Base-by-base conservation (phyloP, 2,329 filamentous ascomycete genomes). In the Emmonsia crescens region DNA sequence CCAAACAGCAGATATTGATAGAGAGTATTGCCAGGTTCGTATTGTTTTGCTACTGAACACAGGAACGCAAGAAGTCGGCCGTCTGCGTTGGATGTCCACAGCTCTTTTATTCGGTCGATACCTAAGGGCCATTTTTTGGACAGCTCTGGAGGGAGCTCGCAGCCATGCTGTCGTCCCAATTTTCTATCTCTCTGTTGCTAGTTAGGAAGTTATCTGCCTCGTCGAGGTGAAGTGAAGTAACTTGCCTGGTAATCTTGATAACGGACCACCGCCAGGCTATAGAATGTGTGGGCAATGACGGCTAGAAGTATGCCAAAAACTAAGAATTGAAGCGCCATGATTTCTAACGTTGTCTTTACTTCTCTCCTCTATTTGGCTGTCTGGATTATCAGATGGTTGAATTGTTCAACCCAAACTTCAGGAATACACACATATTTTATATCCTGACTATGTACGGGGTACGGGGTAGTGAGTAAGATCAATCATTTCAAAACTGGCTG, bases 41-140 rank as follows among this genome's bases (percentile, higher is more conserved):
- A 68, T n/a, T 62, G 62, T 29, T 67, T 61, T 16, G 65, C 65
- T 27, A 67, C 38, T 33, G 46, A 60, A 40, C 65, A 67, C 27
- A 67, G 49, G 51, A 61, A 65, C 2, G 57, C 59, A 16, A 64
- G 61, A 49, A 65, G 64, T 14, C 48, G 57, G n/a, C 64, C 64
- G 6, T 65, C 60, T n/a, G 64, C 27, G 31, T 65, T 65, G 12
- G 60, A 61, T n/a, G 31, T 31, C 63, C 63, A 65, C 31, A 65
- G 33, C 29, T 65, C 62, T 61, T 57, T 65, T 42, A 65, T 64
- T 36, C 56, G 61, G 60, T 75, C 72, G 44, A 75, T 66, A 4
- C 71, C 72, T 4, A 75, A 63, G n/a, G 70, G 72, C 71, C 68
- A 72, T 67, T 61, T 67, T 42, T 70, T 70, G 38, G 69, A 64